Evolutionary conservation across 441 rosid genomes (phyloP).

Genomic region (Euphorbia celastroides): DNA sequence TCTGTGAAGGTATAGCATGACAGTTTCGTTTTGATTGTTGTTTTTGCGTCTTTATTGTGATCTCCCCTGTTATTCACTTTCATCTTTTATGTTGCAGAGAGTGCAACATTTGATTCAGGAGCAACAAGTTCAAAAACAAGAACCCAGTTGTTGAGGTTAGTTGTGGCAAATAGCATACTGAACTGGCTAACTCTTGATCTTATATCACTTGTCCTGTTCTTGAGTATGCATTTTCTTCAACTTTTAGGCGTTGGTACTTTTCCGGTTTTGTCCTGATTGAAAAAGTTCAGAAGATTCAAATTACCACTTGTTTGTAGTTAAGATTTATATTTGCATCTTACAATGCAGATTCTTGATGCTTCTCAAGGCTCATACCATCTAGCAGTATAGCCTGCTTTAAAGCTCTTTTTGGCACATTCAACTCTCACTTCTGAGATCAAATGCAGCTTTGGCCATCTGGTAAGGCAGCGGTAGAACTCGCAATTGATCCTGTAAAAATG

Average conservation of each 20-base stretch:
- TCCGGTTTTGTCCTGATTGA: not conserved
- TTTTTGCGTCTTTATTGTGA: not conserved
- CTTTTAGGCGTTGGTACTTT: too few species aligned
- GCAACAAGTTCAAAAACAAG: slow-evolving; percentile 35
- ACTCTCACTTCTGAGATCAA: not conserved
- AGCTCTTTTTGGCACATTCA: not conserved
- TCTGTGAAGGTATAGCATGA: slow-evolving; percentile 47
- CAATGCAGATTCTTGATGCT: slow-evolving; percentile 3
- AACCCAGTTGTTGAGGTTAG: slow-evolving; percentile 32
- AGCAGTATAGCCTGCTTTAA: not conserved
- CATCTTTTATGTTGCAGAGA: slow-evolving; percentile 38
- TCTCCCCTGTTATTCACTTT: slow-evolving; percentile 10
- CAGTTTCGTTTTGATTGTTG: not conserved
- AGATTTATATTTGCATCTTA: not conserved
- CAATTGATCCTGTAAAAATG: not conserved
- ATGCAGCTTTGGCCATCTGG: not conserved
- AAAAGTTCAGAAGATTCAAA: not conserved
- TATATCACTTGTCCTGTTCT: not conserved
- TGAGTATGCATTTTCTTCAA: too few species aligned
- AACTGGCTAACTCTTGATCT: not conserved
- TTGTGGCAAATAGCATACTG: slow-evolving; percentile 1
- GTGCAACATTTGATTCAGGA: slow-evolving; percentile 56
- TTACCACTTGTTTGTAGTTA: not conserved
- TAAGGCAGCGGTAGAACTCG: not conserved
- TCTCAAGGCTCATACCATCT: not conserved